phyloP scores from a whole-genome alignment of 2,329 filamentous ascomycete species.

The Ustilaginoidea virens region DNA sequence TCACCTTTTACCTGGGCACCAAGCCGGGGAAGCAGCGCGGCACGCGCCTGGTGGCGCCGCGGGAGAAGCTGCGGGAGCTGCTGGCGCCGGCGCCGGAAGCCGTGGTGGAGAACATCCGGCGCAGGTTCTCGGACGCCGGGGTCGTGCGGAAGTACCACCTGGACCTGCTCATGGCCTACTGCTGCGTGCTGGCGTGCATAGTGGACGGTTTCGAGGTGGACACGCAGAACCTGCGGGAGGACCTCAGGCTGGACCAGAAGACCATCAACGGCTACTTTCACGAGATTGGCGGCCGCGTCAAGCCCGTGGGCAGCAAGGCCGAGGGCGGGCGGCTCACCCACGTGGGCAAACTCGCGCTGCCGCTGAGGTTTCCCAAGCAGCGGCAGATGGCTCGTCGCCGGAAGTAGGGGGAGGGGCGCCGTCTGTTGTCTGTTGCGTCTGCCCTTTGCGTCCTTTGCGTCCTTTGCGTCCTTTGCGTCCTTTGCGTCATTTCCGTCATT shows the following conservation, averaged over 20 bases:
- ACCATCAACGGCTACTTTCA: slow-evolving; percentile 56
- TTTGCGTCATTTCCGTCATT: too few species aligned
- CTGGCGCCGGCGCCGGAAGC: slow-evolving; percentile 42
- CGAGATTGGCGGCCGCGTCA: slow-evolving; percentile 60
- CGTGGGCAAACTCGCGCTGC: slow-evolving; percentile 59
- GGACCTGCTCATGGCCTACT: slow-evolving; percentile 59
- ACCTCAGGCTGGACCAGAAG: slow-evolving; percentile 57
- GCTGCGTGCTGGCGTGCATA: slow-evolving; percentile 54
- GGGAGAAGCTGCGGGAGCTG: slow-evolving; percentile 43
- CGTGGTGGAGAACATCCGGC: slow-evolving; percentile 50
- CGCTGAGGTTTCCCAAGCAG: slow-evolving; percentile 66
- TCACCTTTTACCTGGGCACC: slow-evolving; percentile 34
- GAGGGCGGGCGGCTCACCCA: slow-evolving; percentile 33
- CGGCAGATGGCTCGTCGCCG: slow-evolving; percentile 19
- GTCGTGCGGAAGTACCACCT: slow-evolving; percentile 56
- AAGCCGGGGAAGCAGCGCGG: slow-evolving; percentile 31
- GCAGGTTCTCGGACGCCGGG: slow-evolving; percentile 50
- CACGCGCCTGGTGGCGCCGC: slow-evolving; percentile 36
- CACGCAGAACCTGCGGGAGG: slow-evolving; percentile 51
- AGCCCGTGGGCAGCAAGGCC: slow-evolving; percentile 43
- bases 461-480: too few species aligned
- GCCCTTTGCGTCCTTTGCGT: too few species aligned
- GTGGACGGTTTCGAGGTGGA: slow-evolving; percentile 62
- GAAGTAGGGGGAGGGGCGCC: slow-evolving; percentile 3
- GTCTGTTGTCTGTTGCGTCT: too few species aligned